Evolutionary conservation across 208 protist species (phyloP).

Genomic region (Zelonia costaricensis): DNA sequence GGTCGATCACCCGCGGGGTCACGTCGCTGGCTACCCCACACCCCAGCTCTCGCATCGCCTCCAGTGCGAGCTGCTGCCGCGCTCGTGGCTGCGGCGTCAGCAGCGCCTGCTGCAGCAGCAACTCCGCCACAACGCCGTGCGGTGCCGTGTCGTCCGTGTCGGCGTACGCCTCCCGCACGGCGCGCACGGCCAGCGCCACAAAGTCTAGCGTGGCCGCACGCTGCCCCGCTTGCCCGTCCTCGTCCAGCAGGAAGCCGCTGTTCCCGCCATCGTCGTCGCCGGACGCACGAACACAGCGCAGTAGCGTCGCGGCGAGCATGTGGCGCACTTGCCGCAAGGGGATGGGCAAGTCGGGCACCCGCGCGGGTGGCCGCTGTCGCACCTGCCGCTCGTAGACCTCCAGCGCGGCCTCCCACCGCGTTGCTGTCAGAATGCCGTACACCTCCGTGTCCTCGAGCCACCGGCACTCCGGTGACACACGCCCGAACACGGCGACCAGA

Average conservation of each 20-base stretch:
- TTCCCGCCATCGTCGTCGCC: not conserved
- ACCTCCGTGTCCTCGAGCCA: slow-evolving; percentile 76
- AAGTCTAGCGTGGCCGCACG: slow-evolving; percentile 13
- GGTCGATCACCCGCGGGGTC: slow-evolving; percentile 26
- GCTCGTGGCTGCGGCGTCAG: not conserved
- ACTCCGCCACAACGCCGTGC: slow-evolving; percentile 34
- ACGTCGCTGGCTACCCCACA: slow-evolving; percentile 32
- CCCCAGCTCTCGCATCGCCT: slow-evolving; percentile 52
- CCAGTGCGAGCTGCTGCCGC: slow-evolving; percentile 39
- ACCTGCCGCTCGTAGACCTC: slow-evolving; percentile 47
- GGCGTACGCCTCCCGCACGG: slow-evolving; percentile 23
- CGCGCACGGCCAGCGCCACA: slow-evolving; percentile 12
- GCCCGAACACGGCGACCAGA: slow-evolving; percentile 48
- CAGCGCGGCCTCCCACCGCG: slow-evolving; percentile 40
- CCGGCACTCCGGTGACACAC: slow-evolving; percentile 49
- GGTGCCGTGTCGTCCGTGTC: slow-evolving; percentile 23
- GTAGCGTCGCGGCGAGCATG: slow-evolving; percentile 43
- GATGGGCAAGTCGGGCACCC: slow-evolving; percentile 58
- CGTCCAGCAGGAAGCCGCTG: slow-evolving; percentile 42
- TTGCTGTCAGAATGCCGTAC: slow-evolving; percentile 48
- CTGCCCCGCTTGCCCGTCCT: slow-evolving; percentile 39
- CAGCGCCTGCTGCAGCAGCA: slow-evolving; percentile 44
- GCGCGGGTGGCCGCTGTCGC: slow-evolving; percentile 22
- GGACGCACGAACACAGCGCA: slow-evolving; percentile 30
- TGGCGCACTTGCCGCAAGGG: slow-evolving; percentile 52